Base-by-base conservation (phyloP, 805 yeast genomes). In the Metschnikowia proteae region DNA sequence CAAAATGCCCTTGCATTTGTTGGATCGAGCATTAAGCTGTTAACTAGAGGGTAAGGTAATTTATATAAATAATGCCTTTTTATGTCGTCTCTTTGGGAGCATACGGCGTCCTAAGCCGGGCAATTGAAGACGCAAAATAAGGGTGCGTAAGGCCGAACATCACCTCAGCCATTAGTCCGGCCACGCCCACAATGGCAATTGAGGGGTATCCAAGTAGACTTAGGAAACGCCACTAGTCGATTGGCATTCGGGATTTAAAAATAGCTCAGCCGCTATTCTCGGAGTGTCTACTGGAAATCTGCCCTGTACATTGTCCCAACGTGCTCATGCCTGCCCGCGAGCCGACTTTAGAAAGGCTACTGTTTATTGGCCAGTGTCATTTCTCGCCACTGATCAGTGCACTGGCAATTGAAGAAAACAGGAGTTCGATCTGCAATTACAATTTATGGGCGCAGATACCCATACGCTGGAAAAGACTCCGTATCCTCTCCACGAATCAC, bases 111-210 rank as follows among this genome's bases (percentile, higher is more conserved):
- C 13, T n/a, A 13, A 38, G 41, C 27, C 13, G 41, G 41, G 41
- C 13, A 38, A 28, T 13, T 27, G 25, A 28, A 27, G 25, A 27
- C 41, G 39, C 27, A 23, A n/a, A 32, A 31, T 17, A 23, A 32
- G 11, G 30, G 29, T 31, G 43, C 43, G 35, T 40, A 40, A 30
- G 34, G 31, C 43, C 43, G 43, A 31, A 29, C 35, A 38, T 17
- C 25, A 35, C 38, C 39, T 28, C 43, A 22, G 33, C 43, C 32
- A 27, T 38, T 39, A 31, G 32, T 25, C 17, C 23, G 22, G 11
- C 28, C 28, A 30, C 43, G 32, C 34, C 35, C 43, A 30, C 43
- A 40, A 40, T 40, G 35, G 36, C 36, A 4, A 23, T 23, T 22
- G 43, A 32, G 43, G 35, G 43, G 43, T 5, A 9, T 5, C n/a